These are phyloP conservation scores for Cutaneotrichosporon sp. DNA, from an alignment of 1,284 basidiomycete species.

Conservation along the genomic window DNA sequence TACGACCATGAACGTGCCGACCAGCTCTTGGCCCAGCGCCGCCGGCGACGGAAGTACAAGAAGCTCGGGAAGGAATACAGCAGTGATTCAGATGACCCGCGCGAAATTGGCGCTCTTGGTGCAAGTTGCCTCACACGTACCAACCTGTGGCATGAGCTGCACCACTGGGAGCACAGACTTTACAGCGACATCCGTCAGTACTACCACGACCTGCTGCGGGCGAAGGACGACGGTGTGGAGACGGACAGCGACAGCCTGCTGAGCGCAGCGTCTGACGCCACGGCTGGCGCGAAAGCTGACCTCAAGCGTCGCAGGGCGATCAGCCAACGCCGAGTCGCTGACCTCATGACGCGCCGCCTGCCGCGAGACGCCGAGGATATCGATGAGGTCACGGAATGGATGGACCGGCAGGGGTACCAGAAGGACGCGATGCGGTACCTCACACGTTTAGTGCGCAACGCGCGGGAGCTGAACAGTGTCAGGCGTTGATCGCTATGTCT, in stretches of 20 bases:
- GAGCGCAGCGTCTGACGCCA: conserved; percentile 24
- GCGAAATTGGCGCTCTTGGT: conserved; percentile 9
- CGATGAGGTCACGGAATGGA: conserved; percentile 75
- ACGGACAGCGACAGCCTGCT: not conserved
- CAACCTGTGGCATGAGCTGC: conserved; percentile 42
- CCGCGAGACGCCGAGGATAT: conserved; percentile 57
- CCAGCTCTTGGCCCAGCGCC: too few species aligned
- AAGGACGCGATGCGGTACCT: conserved; percentile 26
- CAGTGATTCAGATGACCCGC: not conserved
- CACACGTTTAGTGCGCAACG: not conserved
- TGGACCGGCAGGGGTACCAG: conserved; percentile 69
- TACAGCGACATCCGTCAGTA: conserved; percentile 30
- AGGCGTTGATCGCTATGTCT: too few species aligned
- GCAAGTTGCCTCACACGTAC: conserved; percentile 13
- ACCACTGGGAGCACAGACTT: conserved; percentile 43
- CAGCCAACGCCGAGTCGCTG: conserved; percentile 23
- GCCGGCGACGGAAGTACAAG: too few species aligned
- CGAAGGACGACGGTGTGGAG: conserved; percentile 13
- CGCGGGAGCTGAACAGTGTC: not conserved
- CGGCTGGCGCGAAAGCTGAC: conserved; percentile 15
- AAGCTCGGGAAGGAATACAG: not conserved
- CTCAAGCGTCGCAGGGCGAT: conserved; percentile 8
- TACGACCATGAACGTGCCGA: not conserved
- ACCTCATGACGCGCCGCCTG: conserved; percentile 24
- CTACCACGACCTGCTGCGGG: conserved; percentile 38